Evolutionary conservation across 1,284 basidiomycete species (phyloP), one percentile per base, ranked within the genome.

Genomic region (Ustilago hordei): DNA sequence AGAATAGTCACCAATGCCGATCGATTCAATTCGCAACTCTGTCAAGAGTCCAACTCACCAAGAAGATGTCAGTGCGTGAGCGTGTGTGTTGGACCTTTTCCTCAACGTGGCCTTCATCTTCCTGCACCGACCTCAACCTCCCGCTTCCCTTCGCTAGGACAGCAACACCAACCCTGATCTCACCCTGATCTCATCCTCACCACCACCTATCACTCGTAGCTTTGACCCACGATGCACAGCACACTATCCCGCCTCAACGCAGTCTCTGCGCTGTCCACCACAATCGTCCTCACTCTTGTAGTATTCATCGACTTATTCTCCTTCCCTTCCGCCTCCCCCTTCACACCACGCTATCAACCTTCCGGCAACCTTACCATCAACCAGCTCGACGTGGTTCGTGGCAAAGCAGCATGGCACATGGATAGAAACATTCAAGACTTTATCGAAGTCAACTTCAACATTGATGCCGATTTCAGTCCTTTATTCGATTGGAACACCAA

Each of bases 401-500:
- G 38, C 55, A 66, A 64, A 35, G 76, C 75, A 7, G 56, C 58
- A 32, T 84, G 78, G 76, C 83, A 81, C 55, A 60, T 74, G 59
- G 83, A 83, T 56, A 64, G 78, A 11, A 69, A 71, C 55, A 59
- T 66, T 19, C 85, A 84, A 55, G 81, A 83, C 50, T 83, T 79
- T 71, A 54, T 80, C 39, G 60, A 79, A 64, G 74, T 79, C 13
- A 48, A 55, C 12, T 62, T 81, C 55, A 71, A 80, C 57, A 61
- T 78, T 36, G 70, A 64, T 32, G 69, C 81, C 92, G 94, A 96
- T 87, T 88, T 95, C 13, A 88, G 89, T 12, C 90, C 93, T 4
- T 88, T 96, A 19, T 96, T 95, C 87, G 89, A 94, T 85, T 96
- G 94, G 93, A 96, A 96, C 86, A 96, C 94, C 12, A 96, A 96